A percentile compares a stretch with the other conserved stretches of the same genome.
These are phyloP conservation scores for Porogramme epimiltina DNA, from an alignment of 1,284 basidiomycete species.

Conservation along the genomic window DNA sequence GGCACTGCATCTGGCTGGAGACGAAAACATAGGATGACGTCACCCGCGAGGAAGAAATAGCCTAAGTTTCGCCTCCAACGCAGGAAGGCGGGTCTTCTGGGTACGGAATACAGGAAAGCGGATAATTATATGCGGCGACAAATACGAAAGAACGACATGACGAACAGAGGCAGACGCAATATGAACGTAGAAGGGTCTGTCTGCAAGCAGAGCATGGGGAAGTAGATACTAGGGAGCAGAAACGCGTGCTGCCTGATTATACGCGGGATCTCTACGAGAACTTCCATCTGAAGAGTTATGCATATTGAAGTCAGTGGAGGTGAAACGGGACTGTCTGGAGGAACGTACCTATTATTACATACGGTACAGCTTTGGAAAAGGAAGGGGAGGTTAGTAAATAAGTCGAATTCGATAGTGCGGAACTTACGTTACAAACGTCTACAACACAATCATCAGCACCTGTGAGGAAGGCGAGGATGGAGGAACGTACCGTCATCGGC, in stretches of 20 bases:
- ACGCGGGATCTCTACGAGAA: constrained; percentile 50
- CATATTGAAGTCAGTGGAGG: not conserved
- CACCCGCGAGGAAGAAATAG: too few species aligned
- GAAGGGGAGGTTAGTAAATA: constrained; percentile 4
- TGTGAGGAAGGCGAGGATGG: constrained; percentile 1
- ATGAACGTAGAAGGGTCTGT: too few species aligned
- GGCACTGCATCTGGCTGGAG: too few species aligned
- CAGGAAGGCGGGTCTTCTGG: not conserved
- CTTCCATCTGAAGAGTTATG: constrained; percentile 53
- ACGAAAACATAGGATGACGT: too few species aligned
- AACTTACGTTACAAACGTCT: constrained; percentile 40
- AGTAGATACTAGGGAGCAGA: too few species aligned
- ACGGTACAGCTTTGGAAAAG: constrained; percentile 53
- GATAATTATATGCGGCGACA: constrained; percentile 1
- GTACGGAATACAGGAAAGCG: not conserved
- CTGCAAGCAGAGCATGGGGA: too few species aligned
- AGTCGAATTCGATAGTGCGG: not conserved
- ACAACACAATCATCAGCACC: constrained; percentile 11
- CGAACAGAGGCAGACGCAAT: not conserved
- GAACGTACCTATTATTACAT: constrained; percentile 56
- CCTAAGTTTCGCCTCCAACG: too few species aligned
- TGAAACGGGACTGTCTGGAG: too few species aligned
- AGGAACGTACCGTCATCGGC: constrained; percentile 85
- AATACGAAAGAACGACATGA: too few species aligned
- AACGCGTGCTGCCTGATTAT: not conserved